Base-by-base conservation (phyloP, 129 eudicot genomes). In the Deinandra increscens region DNA sequence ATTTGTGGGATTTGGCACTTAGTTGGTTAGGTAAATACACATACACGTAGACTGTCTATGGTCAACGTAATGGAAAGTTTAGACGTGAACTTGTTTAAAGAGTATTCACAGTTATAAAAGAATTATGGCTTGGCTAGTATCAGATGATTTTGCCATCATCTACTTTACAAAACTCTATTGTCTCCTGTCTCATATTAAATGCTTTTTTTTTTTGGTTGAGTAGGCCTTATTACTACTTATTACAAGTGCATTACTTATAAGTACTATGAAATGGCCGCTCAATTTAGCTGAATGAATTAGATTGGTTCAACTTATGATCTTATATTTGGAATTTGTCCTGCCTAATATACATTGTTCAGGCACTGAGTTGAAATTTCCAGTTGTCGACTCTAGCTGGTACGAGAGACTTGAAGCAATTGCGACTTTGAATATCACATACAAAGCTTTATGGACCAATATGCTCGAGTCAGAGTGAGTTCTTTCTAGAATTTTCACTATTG, bases 351-450 rank as follows among this genome's bases (percentile, higher is more conserved):
- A 17, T 23, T 62, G 41, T 53, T 5, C 81, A 89, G 97, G 80
- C 43, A 29, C 81, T 22, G 80, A 84, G 82, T 56, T 93, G 78
- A 72, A 75, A 74, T 85, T 85, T 73, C 63, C 81, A 18, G 46
- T 86, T 45, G 56, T 44, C 23, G 89, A 81, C 26, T 49, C 86
- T 15, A 46, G 70, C 76, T 89, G 95, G 97, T 69, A 64, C 56
- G 64, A 65, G 60, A 86, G 62, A 68, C 68, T 66, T 48, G 88
- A 85, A 63, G 82, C 76, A 60, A 81, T 93, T 73, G 60, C 37
- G 71, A 83, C 90, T 64, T 78, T 89, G 70, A 80, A 85, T 77
- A 73, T 59, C 43, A 80, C 46, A 71, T 93, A 87, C 82, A 83
- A 74, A 83, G 87, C 84, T 72, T 48, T 85, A 62, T 93, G 92